Conservation (phyloP, 2,329 filamentous ascomycete species). For the Ophiostoma fasciatum region DNA sequence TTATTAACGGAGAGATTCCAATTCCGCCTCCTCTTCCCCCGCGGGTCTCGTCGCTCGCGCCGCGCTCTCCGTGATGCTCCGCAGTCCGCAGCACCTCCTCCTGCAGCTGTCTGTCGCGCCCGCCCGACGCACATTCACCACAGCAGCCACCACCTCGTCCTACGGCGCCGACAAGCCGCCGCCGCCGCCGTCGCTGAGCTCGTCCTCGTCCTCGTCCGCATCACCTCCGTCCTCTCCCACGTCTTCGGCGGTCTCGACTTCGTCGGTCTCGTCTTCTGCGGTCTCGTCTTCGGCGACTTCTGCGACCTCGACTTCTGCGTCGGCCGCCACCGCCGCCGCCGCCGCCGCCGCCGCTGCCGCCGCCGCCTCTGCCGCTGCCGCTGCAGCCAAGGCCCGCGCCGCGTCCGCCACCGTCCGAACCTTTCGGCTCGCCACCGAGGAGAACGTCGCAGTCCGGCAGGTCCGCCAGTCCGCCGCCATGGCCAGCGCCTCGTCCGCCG, state of each 20-base stretch:
- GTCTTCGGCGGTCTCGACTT: no score
- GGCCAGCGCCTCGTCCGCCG: not conserved
- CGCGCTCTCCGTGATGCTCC: slow-evolving; percentile 9
- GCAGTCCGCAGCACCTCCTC: slow-evolving; percentile 9
- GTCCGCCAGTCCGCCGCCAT: slow-evolving; percentile 1
- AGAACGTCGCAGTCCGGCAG: slow-evolving; percentile 4
- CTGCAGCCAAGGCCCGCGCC: not conserved
- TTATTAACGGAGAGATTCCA: not conserved
- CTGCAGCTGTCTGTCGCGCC: slow-evolving; percentile 13
- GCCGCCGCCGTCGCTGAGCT: not conserved
- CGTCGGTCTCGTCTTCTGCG: no score
- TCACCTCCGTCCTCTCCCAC: no score
- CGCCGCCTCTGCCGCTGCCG: slow-evolving; percentile 1
- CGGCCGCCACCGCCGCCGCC: not conserved
- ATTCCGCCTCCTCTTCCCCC: not conserved
- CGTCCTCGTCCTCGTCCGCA: no score
- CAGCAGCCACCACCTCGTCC: slow-evolving; percentile 9
- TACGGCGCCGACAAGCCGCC: slow-evolving; percentile 6
- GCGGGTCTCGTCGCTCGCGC: not conserved
- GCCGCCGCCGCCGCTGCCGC: not conserved
- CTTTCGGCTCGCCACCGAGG: slow-evolving; percentile 9
- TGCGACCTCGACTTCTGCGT: no score
- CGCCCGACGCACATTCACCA: slow-evolving; percentile 11
- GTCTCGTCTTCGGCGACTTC: no score
- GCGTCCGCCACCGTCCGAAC: slow-evolving; percentile 3